phyloP scores from a whole-genome alignment of 768 basidiomycete species.

The Macrolepiota albuminosa region DNA sequence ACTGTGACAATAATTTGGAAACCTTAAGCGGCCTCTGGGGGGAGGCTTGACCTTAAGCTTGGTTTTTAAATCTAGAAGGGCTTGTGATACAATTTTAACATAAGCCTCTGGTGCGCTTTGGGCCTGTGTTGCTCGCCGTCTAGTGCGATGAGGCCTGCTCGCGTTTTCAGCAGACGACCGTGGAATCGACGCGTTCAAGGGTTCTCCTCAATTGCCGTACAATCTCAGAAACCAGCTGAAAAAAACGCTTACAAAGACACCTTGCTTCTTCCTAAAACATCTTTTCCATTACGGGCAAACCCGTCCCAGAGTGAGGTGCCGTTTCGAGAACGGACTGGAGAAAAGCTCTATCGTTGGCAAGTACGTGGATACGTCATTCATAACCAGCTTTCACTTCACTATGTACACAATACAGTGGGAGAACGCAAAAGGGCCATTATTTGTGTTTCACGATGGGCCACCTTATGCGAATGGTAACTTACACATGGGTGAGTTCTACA shows the following conservation, averaged over 20 bases:
- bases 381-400: background rate
- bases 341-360: slow-evolving; percentile 77
- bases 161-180: background rate
- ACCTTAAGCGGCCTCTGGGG: background rate
- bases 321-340: slow-evolving; percentile 60
- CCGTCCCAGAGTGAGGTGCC: slow-evolving; percentile 55
- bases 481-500: slow-evolving; percentile 71
- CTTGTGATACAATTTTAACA: background rate
- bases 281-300: slow-evolving; percentile 70
- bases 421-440: slow-evolving; percentile 61
- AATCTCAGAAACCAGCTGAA: slow-evolving; percentile 14
- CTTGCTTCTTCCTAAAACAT: slow-evolving; percentile 76
- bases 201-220: slow-evolving; percentile 6
- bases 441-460: slow-evolving; percentile 92
- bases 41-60: background rate
- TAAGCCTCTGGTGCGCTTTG: background rate
- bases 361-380: slow-evolving; percentile 30
- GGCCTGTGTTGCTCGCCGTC: background rate
- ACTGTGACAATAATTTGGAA: background rate
- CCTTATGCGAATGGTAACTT: slow-evolving; percentile 97
- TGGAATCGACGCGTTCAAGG: slow-evolving; percentile 10
- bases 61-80: background rate
- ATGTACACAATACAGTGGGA: slow-evolving; percentile 41
- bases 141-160: slow-evolving; percentile 6
- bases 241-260: slow-evolving; percentile 49